A percentile compares a stretch with the other conserved stretches of the same genome.
These are phyloP conservation scores for Boletus vinaceobasis DNA, from an alignment of 768 basidiomycete genomes.

Conservation along the genomic window DNA sequence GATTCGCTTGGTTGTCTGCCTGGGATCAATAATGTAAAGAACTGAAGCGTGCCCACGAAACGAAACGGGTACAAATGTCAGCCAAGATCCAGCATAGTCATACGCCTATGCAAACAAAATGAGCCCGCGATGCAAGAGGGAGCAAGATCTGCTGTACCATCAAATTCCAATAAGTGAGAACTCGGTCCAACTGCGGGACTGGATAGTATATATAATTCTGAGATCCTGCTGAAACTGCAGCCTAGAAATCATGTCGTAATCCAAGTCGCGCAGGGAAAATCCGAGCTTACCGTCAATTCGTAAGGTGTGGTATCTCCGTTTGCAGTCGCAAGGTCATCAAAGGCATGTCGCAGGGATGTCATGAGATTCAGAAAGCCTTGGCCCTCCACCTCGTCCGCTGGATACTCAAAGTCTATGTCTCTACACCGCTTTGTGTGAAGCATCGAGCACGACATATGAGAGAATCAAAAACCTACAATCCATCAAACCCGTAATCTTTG, in stretches of 20 bases:
- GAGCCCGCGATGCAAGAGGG: background rate
- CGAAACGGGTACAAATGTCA: conserved; percentile 47
- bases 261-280: background rate
- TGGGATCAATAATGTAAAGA: conserved; percentile 9
- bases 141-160: conserved; percentile 47
- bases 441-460: background rate
- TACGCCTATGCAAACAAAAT: conserved; percentile 46
- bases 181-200: conserved; percentile 61
- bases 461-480: conserved; percentile 45
- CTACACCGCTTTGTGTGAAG: conserved; percentile 28
- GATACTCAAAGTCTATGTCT: conserved; percentile 81
- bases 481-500: conserved; percentile 79
- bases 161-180: conserved; percentile 75
- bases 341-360: conserved; percentile 57
- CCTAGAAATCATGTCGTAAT: conserved; percentile 26
- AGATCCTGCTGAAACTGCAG: conserved; percentile 62
- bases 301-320: conserved; percentile 66
- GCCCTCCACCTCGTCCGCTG: conserved; percentile 53
- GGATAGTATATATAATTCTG: conserved; percentile 55
- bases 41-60: background rate
- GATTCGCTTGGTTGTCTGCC: conserved; percentile 59
- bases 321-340: conserved; percentile 50
- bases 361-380: conserved; percentile 65
- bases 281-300: conserved; percentile 43
- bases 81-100: conserved; percentile 79